Percentiles rank a stretch among this genome's conserved stretches.
Evolutionary conservation across 306 rosid species (phyloP).

Genomic region (Cyamopsis tetragonoloba): DNA sequence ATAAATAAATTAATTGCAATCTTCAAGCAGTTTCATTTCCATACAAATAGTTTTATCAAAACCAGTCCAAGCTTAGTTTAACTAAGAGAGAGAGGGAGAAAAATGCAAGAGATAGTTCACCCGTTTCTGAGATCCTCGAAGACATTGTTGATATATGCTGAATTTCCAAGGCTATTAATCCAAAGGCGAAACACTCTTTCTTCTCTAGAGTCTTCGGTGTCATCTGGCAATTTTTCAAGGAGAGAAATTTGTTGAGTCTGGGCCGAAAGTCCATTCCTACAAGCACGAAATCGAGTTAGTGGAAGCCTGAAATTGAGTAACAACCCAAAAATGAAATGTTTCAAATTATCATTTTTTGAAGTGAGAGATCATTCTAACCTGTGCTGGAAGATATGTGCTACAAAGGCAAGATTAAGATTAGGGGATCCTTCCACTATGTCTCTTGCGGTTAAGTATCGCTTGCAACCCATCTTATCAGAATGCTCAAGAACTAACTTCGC

Average conservation of each 20-base stretch:
- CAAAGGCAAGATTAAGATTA: conserved; percentile 97
- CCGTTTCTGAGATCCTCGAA: conserved; percentile 94
- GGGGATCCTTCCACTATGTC: conserved; percentile 97
- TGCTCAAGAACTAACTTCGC: conserved; percentile 92
- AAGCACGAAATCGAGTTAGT: conserved; percentile 5
- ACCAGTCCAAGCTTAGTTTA: background rate
- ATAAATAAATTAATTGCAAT: background rate
- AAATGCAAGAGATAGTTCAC: conserved; percentile 28
- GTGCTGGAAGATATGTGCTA: conserved; percentile 91
- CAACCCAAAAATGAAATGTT: background rate
- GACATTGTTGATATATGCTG: conserved; percentile 82
- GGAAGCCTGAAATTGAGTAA: background rate
- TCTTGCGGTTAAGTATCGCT: conserved; percentile 83
- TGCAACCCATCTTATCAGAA: conserved; percentile 95
- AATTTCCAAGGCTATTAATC: conserved; percentile 84
- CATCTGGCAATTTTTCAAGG: conserved; percentile 74
- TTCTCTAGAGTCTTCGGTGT: conserved; percentile 79
- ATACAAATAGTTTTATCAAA: background rate
- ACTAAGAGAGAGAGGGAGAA: background rate
- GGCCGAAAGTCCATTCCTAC: conserved; percentile 87
- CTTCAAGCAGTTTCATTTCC: background rate
- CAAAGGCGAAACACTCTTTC: conserved; percentile 94
- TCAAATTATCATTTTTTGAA: conserved; percentile 1
- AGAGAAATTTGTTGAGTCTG: conserved; percentile 70
- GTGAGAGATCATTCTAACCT: conserved; percentile 54